Conservation (phyloP, 306 rosid genomes). For the Inga oerstediana region DNA sequence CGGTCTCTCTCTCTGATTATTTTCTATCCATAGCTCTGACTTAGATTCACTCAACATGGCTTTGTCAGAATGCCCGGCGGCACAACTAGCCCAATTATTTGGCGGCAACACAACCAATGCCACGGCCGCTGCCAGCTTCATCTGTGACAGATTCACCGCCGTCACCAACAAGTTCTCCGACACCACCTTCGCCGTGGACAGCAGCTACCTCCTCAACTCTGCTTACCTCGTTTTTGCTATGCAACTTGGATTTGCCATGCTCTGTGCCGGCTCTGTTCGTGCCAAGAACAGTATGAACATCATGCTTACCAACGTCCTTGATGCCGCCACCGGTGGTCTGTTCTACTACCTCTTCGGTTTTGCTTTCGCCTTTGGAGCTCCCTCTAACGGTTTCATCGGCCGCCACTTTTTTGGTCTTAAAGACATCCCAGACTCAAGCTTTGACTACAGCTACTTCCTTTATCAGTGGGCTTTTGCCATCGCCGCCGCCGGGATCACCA, state of each 20-base stretch:
- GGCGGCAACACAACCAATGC: constrained; percentile 73
- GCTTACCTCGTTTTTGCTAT: constrained; percentile 95
- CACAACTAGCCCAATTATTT: constrained; percentile 23
- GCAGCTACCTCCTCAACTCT: constrained; percentile 84
- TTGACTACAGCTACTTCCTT: constrained; percentile 34
- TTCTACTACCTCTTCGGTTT: constrained; percentile 93
- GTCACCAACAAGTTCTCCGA: constrained; percentile 48
- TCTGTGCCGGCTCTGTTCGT: constrained; percentile 97
- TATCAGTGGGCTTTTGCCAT: constrained; percentile 56
- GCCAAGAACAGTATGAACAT: constrained; percentile 99
- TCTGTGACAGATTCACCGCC: constrained; percentile 52
- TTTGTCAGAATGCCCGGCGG: not conserved
- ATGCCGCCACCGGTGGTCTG: constrained; percentile 88
- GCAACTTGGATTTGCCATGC: constrained; percentile 99
- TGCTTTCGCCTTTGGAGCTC: constrained; percentile 84
- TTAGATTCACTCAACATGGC: not conserved
- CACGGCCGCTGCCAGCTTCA: constrained; percentile 58
- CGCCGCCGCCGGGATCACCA: constrained; percentile 52
- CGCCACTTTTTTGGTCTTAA: constrained; percentile 75
- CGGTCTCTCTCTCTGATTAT: not conserved
- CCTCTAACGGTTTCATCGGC: constrained; percentile 95
- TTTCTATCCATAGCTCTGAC: not conserved
- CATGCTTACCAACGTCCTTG: constrained; percentile 97
- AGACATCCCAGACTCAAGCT: not conserved
- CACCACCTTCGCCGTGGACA: constrained; percentile 65